Evolutionary conservation across 768 basidiomycete genomes (phyloP).

Genomic region (Suillus ampliporus): DNA sequence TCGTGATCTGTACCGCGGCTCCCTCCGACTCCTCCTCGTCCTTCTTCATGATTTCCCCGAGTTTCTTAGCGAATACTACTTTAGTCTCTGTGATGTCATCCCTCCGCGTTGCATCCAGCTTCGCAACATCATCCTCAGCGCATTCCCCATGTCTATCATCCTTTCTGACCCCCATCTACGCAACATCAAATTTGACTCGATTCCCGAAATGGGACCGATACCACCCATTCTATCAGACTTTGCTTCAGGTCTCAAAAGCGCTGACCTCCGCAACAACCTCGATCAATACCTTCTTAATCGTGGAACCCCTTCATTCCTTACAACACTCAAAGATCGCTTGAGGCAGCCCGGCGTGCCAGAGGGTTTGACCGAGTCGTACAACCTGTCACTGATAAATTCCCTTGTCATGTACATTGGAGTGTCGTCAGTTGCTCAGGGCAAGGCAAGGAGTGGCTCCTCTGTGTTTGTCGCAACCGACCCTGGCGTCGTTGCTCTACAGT

Average conservation of each 20-base stretch:
- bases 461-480: constrained; percentile 84
- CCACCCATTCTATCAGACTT: constrained; percentile 96
- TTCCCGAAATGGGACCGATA: constrained; percentile 91
- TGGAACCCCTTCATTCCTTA: constrained; percentile 70
- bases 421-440: constrained; percentile 87
- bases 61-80: constrained; percentile 96
- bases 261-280: constrained; percentile 78
- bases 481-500: constrained; percentile 83
- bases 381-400: constrained; percentile 89
- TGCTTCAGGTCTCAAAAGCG: constrained; percentile 77
- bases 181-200: constrained; percentile 71
- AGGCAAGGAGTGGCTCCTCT: constrained; percentile 80
- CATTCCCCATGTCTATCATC: constrained; percentile 82
- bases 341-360: constrained; percentile 54
- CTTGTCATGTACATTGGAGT: constrained; percentile 96
- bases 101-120: constrained; percentile 94
- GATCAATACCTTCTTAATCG: constrained; percentile 87
- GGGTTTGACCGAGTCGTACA: constrained; percentile 67
- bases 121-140: constrained; percentile 94
- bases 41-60: constrained; percentile 99
- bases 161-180: constrained; percentile 89
- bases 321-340: constrained; percentile 79
- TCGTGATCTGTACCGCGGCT: constrained; percentile 88
- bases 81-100: constrained; percentile 92
- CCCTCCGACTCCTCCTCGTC: constrained; percentile 88